Evolutionary conservation across 1,284 basidiomycete species (phyloP), one percentile per base, ranked within the genome.

Genomic region (Fomes fomentarius): DNA sequence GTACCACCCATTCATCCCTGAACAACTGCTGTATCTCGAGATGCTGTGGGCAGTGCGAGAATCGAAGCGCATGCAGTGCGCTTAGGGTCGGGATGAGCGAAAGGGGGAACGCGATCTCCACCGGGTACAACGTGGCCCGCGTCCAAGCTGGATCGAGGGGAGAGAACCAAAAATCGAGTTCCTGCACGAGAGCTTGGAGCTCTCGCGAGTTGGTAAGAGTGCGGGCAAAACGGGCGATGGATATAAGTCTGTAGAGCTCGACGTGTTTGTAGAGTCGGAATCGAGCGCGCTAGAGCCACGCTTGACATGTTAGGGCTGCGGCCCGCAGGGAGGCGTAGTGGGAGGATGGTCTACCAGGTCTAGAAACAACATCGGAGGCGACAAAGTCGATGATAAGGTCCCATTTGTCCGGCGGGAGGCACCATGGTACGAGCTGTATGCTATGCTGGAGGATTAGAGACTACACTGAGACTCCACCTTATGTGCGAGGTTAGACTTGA

Each of bases 281-380:
- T 7, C 24, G 39, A 15, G 39, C 50, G 34, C 50, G 50, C 8
- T 42, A 31, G n/a, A 52, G 50, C 42, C 34, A 26, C 2, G 46
- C 19, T 6, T 15, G 17, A 24, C 39, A 41, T 41, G 39, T 41
- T 7, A 41, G 39, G 24, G 39, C 22, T 15, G 21, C 19, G n/a
- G 37, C 51, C 5, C 33, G 41, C 44, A 24, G 21, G 31, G 31
- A 33, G 31, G 4, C 12, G 31, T 33, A 33, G 31, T 33, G 31
- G 3, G 4, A 3, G 9, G 31, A 33, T n/a, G 31, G 31, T 10
- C n/a, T n/a, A n/a, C n/a, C n/a, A n/a, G n/a, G n/a, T n/a, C 31
- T n/a, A n/a, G 31, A 33, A 4, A 33, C 11, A 33, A n/a, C n/a
- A n/a, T 33, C 31, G 3, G 31, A n/a, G 31, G 12, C 31, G 31